These are phyloP conservation scores for Podaxis mareebaensis DNA, from an alignment of 768 basidiomycete genomes.

Conservation along the genomic window DNA sequence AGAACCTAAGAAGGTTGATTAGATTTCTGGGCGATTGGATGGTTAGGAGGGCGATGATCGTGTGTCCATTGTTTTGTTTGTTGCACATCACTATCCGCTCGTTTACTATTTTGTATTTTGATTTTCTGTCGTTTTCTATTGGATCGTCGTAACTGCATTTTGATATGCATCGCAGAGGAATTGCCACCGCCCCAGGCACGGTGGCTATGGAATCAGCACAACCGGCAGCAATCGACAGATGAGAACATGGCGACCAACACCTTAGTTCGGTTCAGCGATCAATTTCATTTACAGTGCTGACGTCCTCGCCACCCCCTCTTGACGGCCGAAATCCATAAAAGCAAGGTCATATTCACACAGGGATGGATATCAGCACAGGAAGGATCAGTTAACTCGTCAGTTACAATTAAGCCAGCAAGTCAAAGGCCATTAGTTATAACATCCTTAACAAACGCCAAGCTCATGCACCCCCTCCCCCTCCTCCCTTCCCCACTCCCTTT, in stretches of 20 bases:
- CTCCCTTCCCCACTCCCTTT: not conserved
- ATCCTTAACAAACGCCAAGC: not conserved
- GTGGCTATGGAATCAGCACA: not conserved
- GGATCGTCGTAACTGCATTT: not conserved
- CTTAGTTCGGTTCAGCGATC: too few relatives aligned
- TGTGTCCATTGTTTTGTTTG: not conserved
- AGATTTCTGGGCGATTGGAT: not conserved
- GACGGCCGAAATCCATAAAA: too few relatives aligned
- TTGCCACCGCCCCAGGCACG: not conserved
- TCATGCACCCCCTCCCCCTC: not conserved
- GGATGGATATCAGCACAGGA: not conserved
- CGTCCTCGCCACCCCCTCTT: too few relatives aligned
- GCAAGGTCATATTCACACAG: too few relatives aligned
- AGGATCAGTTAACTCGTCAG: not conserved
- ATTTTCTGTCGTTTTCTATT: not conserved
- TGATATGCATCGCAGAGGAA: not conserved
- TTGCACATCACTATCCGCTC: not conserved
- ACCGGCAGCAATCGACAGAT: too few relatives aligned
- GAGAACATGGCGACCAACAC: too few relatives aligned
- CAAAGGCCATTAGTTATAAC: not conserved
- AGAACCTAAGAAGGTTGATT: slow-evolving; percentile 23
- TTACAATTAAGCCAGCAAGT: too few relatives aligned
- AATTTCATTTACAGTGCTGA: too few relatives aligned
- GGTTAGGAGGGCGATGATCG: not conserved
- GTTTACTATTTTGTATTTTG: not conserved